phyloP scores from a whole-genome alignment of 768 basidiomycete genomes.

The Trametes coccinea region DNA sequence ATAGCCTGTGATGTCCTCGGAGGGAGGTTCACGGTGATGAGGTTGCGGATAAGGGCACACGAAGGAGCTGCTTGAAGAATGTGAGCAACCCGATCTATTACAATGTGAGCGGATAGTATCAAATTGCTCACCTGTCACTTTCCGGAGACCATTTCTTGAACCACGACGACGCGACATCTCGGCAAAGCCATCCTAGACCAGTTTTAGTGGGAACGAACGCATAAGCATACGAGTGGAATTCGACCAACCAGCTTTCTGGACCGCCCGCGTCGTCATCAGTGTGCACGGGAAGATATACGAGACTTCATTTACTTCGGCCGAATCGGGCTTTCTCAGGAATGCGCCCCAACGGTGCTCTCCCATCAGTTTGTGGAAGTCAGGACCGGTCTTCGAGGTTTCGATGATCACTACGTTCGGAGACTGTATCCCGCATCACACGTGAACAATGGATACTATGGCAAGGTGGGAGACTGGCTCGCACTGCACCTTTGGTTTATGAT shows the following conservation, averaged over 20 bases:
- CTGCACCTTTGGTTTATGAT: slow-evolving; percentile 46
- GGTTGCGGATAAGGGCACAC: slow-evolving; percentile 44
- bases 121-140: neutral
- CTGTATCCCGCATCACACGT: slow-evolving; percentile 23
- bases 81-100: neutral
- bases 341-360: slow-evolving; percentile 48
- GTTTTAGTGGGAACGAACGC: neutral
- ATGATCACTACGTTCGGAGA: slow-evolving; percentile 48
- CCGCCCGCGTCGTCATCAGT: slow-evolving; percentile 36
- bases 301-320: slow-evolving; percentile 31
- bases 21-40: slow-evolving; percentile 39
- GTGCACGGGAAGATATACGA: slow-evolving; percentile 43
- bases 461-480: neutral
- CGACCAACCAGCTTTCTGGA: slow-evolving; percentile 46
- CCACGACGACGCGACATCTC: slow-evolving; percentile 43
- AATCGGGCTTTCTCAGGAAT: slow-evolving; percentile 35
- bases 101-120: neutral
- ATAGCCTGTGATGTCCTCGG: slow-evolving; percentile 40
- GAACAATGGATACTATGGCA: neutral
- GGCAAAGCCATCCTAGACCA: slow-evolving; percentile 45
- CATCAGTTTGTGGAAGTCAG: slow-evolving; percentile 36
- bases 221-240: no score
- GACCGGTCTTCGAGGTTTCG: slow-evolving; percentile 38
- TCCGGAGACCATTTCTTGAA: slow-evolving; percentile 31
- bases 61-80: slow-evolving; percentile 25